phyloP scores from a whole-genome alignment of 2,329 filamentous ascomycete species.

The Trichoderma cornu-damae region DNA sequence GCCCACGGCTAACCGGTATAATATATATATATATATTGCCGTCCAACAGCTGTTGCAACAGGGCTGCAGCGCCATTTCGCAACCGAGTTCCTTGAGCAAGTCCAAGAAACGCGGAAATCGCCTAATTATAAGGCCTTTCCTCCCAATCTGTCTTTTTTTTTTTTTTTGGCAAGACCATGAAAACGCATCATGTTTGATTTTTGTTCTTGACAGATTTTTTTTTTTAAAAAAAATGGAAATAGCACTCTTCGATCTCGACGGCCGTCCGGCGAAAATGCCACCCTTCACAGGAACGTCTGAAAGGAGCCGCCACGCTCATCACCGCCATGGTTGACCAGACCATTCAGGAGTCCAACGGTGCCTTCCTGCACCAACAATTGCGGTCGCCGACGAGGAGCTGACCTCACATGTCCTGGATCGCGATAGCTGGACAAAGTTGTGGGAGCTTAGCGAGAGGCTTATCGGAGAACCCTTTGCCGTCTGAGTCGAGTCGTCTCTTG shows the following conservation, averaged over 20 bases:
- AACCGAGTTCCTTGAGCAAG: not conserved
- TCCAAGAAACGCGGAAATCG: not conserved
- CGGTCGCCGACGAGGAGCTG: conserved; percentile 15
- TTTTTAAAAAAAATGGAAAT: not conserved
- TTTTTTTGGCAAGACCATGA: no score
- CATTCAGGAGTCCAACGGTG: conserved; percentile 9
- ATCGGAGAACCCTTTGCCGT: conserved; percentile 13
- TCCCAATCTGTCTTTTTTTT: no score
- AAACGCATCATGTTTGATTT: no score
- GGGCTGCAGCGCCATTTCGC: conserved; percentile 14
- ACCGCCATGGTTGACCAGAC: conserved; percentile 21
- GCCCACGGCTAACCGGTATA: not conserved
- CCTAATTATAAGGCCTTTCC: not conserved
- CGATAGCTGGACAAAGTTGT: conserved; percentile 36
- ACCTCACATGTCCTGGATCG: conserved; percentile 29
- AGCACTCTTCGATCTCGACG: conserved; percentile 14
- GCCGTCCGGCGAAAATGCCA: conserved; percentile 2
- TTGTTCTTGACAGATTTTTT: no score
- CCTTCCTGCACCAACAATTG: conserved; percentile 17
- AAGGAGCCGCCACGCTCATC: conserved; percentile 25
- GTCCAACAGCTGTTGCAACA: not conserved
- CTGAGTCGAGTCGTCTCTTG: no score
- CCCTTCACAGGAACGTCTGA: conserved; percentile 33
- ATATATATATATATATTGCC: no score
- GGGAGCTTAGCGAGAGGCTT: conserved; percentile 32